Base-by-base conservation (phyloP, 805 yeast genomes). In the Hanseniaspora thailandica region DNA sequence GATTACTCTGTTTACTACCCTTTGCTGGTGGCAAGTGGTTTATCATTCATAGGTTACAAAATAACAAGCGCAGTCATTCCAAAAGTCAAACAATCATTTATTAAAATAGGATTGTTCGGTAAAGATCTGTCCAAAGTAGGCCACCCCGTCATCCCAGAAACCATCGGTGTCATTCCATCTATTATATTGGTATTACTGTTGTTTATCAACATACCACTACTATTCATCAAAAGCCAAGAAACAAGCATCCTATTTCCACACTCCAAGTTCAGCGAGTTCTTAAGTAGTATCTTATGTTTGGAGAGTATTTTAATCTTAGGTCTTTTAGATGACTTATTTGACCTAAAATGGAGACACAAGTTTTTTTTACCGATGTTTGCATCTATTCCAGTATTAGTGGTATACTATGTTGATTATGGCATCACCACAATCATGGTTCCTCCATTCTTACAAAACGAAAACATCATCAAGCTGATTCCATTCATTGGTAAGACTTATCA, bases 271-370 rank as follows among this genome's bases (percentile, higher is more conserved):
- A 82, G 95, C 0, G 94, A 87, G 58, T 93, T 82, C 66, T 73
- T 93, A 58, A 81, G 95, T 61, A 94, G 94, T 4, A 72, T 90
- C 9, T 69, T 93, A 56, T 86, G 95, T 56, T 68, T 93, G 46
- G 87, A 87, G 67, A 78, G 87, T 58, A 89, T 93, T 65, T 75
- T 88, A 15, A 70, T 93, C 41, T 71, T 93, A 43, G 98, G 98
- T 0, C 74, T 93, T 30, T 84, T 94, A 46, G 98, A 93, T 67
- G 98, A 93, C 70, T 73, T 93, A 61, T 93, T 93, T 63, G 99
- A 93, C 67, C 80, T 93, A 57, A 76, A 96, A 60, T 93, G 99
- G 99, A 76, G 99, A 63, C 96, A 93, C 70, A 93, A 93, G 72
- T 87, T 93, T 69, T 87, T 93, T 62, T 65, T 93, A 59, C 99